Percentiles rank a stretch among this genome's conserved stretches.
Conservation (phyloP, 2,329 filamentous ascomycete species). For the Aspergillus awamori region DNA sequence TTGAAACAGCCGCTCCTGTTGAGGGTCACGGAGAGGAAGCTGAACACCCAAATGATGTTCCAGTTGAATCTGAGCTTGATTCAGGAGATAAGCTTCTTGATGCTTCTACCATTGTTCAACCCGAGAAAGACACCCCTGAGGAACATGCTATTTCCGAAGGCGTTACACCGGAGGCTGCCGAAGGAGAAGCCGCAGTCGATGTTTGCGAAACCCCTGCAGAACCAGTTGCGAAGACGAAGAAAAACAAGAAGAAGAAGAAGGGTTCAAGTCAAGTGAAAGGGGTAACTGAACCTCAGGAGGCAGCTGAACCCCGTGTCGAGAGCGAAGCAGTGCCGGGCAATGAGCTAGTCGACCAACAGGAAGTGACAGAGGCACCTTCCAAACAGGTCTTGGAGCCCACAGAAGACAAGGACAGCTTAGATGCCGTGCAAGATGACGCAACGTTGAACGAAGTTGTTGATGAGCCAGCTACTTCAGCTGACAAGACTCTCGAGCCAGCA, state of each 20-base stretch:
- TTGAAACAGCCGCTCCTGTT: not conserved
- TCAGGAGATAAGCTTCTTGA: no score
- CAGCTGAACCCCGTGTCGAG: not conserved
- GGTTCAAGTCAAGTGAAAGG: conserved; percentile 15
- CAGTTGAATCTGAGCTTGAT: not conserved
- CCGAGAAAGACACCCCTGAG: not conserved
- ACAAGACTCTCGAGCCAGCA: not conserved
- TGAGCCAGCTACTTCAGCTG: not conserved
- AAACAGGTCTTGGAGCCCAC: not conserved
- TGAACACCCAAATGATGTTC: not conserved
- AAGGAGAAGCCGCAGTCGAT: not conserved
- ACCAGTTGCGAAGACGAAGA: conserved; percentile 24
- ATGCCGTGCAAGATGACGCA: not conserved
- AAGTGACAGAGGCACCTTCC: not conserved
- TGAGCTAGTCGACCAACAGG: not conserved
- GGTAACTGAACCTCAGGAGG: conserved; percentile 1
- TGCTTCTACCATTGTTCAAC: not conserved
- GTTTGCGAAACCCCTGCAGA: conserved; percentile 11
- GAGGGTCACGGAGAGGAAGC: not conserved
- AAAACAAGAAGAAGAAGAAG: conserved; percentile 34
- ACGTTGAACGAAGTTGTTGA: not conserved
- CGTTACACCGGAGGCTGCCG: not conserved
- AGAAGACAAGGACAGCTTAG: not conserved
- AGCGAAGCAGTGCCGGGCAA: conserved; percentile 4
- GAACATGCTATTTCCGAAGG: not conserved